These are phyloP conservation scores for Bretschneidera sinensis DNA, from an alignment of 345 rosid genomes.

Conservation along the genomic window DNA sequence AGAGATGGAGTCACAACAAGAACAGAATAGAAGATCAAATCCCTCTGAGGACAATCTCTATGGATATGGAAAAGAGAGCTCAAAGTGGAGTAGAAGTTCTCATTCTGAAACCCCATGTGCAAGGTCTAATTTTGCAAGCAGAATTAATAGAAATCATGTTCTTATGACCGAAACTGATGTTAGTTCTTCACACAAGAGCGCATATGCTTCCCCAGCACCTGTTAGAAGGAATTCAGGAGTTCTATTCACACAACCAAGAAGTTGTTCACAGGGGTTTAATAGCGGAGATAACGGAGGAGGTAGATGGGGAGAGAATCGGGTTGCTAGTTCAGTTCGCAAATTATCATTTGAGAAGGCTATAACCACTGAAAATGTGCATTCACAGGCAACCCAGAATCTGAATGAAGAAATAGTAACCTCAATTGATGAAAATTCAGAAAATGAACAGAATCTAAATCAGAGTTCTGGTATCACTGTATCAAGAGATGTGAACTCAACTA, in stretches of 20 bases:
- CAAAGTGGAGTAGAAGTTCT: conserved; percentile 18
- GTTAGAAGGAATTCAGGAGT: conserved; percentile 17
- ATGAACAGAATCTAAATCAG: neutral
- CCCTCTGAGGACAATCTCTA: conserved; percentile 12
- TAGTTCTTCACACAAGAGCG: neutral
- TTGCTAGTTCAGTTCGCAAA: conserved; percentile 24
- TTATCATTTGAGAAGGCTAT: conserved; percentile 23
- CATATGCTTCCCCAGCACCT: conserved; percentile 25
- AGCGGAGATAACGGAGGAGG: conserved; percentile 13
- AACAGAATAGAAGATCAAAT: neutral
- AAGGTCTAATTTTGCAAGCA: conserved; percentile 1
- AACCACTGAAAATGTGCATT: neutral
- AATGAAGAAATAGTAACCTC: conserved; percentile 15
- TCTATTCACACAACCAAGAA: conserved; percentile 28
- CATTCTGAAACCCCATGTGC: conserved; percentile 16
- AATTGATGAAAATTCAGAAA: conserved; percentile 2
- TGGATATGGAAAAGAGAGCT: conserved; percentile 12
- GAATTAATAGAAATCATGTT: conserved; percentile 19
- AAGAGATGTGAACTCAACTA: neutral
- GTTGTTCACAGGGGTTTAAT: conserved; percentile 7
- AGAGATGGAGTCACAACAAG: conserved; percentile 30
- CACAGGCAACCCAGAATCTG: conserved; percentile 11
- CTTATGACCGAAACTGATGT: too few relatives aligned
- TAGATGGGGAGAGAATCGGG: conserved; percentile 22
- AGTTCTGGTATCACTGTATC: too few relatives aligned